Evolutionary conservation across 169 alveolate genomes (phyloP).

Genomic region (Plasmodium yoelii): DNA sequence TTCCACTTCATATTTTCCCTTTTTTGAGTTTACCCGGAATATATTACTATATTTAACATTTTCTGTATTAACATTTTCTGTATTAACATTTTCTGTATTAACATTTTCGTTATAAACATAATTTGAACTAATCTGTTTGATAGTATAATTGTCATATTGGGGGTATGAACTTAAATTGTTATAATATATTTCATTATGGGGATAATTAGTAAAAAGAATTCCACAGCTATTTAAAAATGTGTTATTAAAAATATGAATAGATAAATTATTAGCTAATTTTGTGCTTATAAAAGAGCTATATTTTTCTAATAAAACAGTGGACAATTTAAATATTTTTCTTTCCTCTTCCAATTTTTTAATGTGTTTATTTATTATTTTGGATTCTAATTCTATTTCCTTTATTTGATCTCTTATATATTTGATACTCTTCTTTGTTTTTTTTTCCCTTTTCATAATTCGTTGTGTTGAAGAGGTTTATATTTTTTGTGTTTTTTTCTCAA

Average conservation of each 20-base stretch:
- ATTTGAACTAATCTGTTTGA: not conserved
- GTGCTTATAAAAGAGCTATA: slow-evolving; percentile 18
- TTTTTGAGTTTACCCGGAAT: slow-evolving; percentile 1
- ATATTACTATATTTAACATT: not conserved
- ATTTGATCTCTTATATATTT: slow-evolving; percentile 14
- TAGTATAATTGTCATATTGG: not conserved
- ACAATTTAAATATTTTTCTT: slow-evolving; percentile 29
- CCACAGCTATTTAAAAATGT: slow-evolving; percentile 42
- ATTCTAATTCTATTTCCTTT: slow-evolving; percentile 27
- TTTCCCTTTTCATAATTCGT: slow-evolving; percentile 17
- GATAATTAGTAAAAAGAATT: slow-evolving; percentile 26
- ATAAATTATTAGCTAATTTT: slow-evolving; percentile 5
- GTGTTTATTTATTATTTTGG: slow-evolving; percentile 18
- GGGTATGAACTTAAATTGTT: not conserved
- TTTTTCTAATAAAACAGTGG: slow-evolving; percentile 31
- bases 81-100: not conserved
- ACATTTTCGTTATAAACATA: not conserved
- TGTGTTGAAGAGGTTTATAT: not conserved
- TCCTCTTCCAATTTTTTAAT: slow-evolving; percentile 30
- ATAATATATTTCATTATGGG: not conserved
- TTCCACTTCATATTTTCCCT: not conserved
- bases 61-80: not conserved
- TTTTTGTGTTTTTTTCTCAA: not conserved
- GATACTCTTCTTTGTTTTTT: not conserved
- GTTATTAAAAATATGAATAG: not conserved